phyloP scores from a whole-genome alignment of 169 alveolate species.

The Plasmodium knowlesi region DNA sequence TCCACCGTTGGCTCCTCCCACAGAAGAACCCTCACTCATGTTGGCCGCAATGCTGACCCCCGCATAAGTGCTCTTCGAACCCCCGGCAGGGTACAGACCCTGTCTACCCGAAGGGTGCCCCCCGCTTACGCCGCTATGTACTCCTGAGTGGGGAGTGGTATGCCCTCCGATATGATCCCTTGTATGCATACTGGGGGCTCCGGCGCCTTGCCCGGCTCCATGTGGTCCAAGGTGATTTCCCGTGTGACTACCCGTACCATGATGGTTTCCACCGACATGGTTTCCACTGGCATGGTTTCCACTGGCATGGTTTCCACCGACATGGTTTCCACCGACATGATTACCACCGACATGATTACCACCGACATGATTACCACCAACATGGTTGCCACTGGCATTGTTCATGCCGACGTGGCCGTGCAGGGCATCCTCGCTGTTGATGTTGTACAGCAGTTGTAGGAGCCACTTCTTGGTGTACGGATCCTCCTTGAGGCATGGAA shows the following conservation, averaged over 20 bases:
- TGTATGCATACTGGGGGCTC: not conserved
- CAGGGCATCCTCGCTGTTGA: constrained; percentile 49
- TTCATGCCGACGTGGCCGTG: not conserved
- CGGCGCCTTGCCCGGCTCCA: not conserved
- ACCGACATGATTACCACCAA: not conserved
- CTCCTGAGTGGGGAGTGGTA: not conserved
- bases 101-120: not conserved
- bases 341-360: not conserved
- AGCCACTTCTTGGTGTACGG: constrained; percentile 87
- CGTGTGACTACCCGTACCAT: too few relatives aligned
- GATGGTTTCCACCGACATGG: too few relatives aligned
- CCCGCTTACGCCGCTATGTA: not conserved
- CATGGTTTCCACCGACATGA: not conserved
- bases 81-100: not conserved
- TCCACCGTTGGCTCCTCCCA: not conserved
- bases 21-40: not conserved
- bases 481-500: constrained; percentile 86
- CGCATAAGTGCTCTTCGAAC: not conserved
- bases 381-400: too few relatives aligned
- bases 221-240: not conserved
- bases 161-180: not conserved
- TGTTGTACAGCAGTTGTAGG: constrained; percentile 81
- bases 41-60: not conserved
- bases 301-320: too few relatives aligned
- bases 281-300: too few relatives aligned